Evolutionary conservation across 2,329 filamentous ascomycete genomes (phyloP).

Genomic region (Exophiala oligosperma): DNA sequence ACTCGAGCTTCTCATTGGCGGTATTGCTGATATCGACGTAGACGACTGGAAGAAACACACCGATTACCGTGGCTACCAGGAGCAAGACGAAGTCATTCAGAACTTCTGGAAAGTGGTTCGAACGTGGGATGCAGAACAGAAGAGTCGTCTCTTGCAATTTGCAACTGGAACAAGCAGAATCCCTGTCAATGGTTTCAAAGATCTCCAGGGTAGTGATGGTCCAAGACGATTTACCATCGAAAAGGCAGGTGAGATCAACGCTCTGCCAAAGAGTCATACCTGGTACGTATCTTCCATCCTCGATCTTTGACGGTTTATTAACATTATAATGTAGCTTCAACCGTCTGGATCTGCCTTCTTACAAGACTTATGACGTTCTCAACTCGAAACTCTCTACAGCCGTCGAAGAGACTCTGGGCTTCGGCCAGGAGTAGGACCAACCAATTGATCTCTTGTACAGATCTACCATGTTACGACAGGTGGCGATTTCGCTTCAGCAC

Average conservation of each 20-base stretch:
- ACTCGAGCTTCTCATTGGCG: conserved; percentile 91
- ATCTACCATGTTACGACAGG: neutral
- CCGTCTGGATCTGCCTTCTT: conserved; percentile 88
- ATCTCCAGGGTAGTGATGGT: conserved; percentile 94
- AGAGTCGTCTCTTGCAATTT: conserved; percentile 93
- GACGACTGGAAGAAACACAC: conserved; percentile 99
- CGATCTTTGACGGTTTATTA: conserved; percentile 24
- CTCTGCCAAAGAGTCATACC: conserved; percentile 94
- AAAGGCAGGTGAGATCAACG: conserved; percentile 87
- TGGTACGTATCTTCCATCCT: conserved; percentile 65
- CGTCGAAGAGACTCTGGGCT: conserved; percentile 97
- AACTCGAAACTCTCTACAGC: conserved; percentile 92
- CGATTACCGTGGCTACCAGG: conserved; percentile 97
- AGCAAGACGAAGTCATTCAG: conserved; percentile 94
- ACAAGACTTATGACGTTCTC: conserved; percentile 83
- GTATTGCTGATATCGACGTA: conserved; percentile 99
- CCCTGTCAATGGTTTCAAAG: conserved; percentile 98
- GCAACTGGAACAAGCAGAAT: conserved; percentile 97
- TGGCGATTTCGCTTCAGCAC: neutral
- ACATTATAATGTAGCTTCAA: conserved; percentile 70
- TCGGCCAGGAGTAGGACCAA: conserved; percentile 83
- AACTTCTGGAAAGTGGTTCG: conserved; percentile 98
- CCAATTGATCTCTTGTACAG: neutral
- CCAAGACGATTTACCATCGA: conserved; percentile 96
- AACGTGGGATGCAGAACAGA: conserved; percentile 97